Evolutionary conservation across 2,329 filamentous ascomycete species (phyloP).

Genomic region (Graphilbum sp.): DNA sequence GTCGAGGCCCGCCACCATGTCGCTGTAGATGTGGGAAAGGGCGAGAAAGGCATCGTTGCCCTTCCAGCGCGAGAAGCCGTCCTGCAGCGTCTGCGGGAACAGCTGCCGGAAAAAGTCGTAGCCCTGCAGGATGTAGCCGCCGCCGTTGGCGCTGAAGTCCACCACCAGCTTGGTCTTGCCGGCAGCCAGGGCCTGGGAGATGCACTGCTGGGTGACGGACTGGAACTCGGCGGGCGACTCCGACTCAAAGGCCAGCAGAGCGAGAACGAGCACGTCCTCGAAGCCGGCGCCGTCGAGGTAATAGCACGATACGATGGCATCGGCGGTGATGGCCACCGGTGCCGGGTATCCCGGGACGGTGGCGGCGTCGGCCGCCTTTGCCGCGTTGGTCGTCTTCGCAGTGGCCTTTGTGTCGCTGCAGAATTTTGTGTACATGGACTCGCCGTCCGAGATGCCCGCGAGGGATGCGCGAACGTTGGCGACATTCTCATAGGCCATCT

Average conservation of each 20-base stretch:
- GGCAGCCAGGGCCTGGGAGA: conserved; percentile 20
- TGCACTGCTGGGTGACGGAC: conserved; percentile 16
- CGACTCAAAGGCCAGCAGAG: conserved; percentile 13
- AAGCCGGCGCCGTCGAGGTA: conserved; percentile 15
- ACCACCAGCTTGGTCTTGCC: conserved; percentile 45
- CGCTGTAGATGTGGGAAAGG: conserved; percentile 25
- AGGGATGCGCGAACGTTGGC: conserved; percentile 16
- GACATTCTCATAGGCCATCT: conserved; percentile 15
- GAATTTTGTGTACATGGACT: conserved; percentile 18
- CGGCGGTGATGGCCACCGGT: conserved; percentile 14
- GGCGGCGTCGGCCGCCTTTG: not conserved
- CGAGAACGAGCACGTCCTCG: conserved; percentile 18
- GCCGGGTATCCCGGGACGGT: conserved; percentile 12
- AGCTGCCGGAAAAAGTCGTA: conserved; percentile 46
- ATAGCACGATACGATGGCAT: conserved; percentile 18
- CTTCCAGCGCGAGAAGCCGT: conserved; percentile 23
- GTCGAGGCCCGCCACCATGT: conserved; percentile 25
- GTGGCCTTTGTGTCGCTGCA: conserved; percentile 11
- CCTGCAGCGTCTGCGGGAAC: conserved; percentile 22
- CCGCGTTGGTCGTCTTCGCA: not conserved
- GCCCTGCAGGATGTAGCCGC: conserved; percentile 41
- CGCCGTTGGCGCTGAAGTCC: conserved; percentile 40
- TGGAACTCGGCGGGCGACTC: conserved; percentile 17
- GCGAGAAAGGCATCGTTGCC: conserved; percentile 21
- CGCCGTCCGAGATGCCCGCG: conserved; percentile 15